Evolutionary conservation across 2,329 filamentous ascomycete species (phyloP).

Genomic region (Colletotrichum sp.): DNA sequence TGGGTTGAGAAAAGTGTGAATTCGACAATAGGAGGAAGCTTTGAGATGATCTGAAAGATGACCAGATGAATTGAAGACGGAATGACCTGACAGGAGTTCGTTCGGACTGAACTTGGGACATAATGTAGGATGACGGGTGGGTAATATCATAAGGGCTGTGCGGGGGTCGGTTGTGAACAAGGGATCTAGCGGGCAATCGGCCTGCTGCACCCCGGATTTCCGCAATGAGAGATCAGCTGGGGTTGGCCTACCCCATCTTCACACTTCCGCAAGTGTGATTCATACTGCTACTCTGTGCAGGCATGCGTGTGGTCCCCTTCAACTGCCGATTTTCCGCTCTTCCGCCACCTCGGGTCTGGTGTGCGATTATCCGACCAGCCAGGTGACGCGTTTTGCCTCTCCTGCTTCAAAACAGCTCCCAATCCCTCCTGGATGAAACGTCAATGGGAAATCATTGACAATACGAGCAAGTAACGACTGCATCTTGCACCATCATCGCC

Average conservation of each 20-base stretch:
- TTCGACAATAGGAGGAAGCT: background rate
- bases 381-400: background rate
- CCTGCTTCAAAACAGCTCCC: background rate
- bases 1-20: background rate
- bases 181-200: background rate
- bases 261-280: background rate
- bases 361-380: background rate
- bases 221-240: slow-evolving; percentile 17
- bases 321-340: background rate
- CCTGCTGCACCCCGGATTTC: slow-evolving; percentile 7
- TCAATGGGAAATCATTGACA: background rate
- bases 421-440: background rate
- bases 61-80: background rate
- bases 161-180: slow-evolving; percentile 1
- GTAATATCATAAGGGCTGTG: slow-evolving; percentile 1
- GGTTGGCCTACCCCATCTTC: background rate
- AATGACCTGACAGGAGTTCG: background rate
- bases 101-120: background rate
- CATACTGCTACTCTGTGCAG: background rate
- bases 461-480: background rate
- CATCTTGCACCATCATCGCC: background rate
- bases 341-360: background rate
- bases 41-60: background rate
- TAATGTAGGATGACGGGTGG: background rate
- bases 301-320: background rate